A percentile compares a stretch with the other conserved stretches of the same genome.
phyloP scores from a whole-genome alignment of 2,329 filamentous ascomycete species.

The Tolypocladium pustulatum region DNA sequence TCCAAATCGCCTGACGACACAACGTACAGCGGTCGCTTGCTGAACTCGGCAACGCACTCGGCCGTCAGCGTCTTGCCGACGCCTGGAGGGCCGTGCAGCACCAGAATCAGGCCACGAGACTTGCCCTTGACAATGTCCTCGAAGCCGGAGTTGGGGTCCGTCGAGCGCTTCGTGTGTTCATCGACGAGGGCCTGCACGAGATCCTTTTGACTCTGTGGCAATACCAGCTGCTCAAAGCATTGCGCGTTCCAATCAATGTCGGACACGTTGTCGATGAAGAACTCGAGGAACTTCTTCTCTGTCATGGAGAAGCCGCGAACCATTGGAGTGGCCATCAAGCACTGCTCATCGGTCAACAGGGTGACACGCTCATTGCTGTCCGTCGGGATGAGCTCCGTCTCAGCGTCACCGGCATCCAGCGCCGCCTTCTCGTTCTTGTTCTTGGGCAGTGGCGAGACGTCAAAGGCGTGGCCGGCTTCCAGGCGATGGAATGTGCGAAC shows the following conservation, averaged over 20 bases:
- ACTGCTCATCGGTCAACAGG: background rate
- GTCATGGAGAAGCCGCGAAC: background rate
- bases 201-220: background rate
- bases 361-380: background rate
- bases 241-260: background rate
- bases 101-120: constrained; percentile 30
- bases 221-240: background rate
- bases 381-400: background rate
- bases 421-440: background rate
- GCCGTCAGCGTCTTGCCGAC: constrained; percentile 39
- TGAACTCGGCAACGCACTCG: constrained; percentile 27
- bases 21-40: constrained; percentile 32
- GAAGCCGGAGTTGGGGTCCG: background rate
- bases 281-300: background rate
- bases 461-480: background rate
- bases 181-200: background rate
- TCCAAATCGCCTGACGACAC: constrained; percentile 25
- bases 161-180: background rate
- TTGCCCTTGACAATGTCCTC: constrained; percentile 35
- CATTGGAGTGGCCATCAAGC: background rate
- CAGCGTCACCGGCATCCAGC: background rate
- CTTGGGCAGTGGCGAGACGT: background rate
- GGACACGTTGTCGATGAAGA: constrained; percentile 8
- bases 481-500: background rate
- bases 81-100: constrained; percentile 36